Evolutionary conservation across 768 basidiomycete species (phyloP), one percentile per base, ranked within the genome.

Genomic region (Auricularia sp.): DNA sequence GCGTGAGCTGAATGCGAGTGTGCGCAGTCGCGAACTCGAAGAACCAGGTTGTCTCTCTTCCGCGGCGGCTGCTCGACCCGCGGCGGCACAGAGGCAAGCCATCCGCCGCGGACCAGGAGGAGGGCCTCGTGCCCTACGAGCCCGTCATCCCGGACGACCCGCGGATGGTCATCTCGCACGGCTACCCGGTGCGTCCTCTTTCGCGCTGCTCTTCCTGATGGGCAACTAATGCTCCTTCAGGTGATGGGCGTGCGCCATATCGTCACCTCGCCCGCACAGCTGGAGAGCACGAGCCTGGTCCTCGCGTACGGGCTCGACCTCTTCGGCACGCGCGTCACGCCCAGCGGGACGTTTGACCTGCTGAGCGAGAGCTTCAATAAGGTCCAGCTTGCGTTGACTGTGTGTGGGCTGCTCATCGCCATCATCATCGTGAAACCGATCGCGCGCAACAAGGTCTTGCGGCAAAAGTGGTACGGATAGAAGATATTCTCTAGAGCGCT

Each of bases 301-400:
- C 86, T 98, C 70, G 84, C 87, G 1, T 86, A 87, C 70, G 95
- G 96, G 3, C 80, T 94, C 7, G 96, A 98, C 75, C 79, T 98
- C 67, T 98, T 98, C 81, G 77, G 86, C 34, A 91, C 91, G 11
- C 84, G 93, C 16, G 81, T 91, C 3, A 83, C 90, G 44, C 93
- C 95, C 1, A 94, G 92, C 11, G 86, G 84, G 47, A 92, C 93
- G 21, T 98, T 98, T 70, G 96, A 98, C 71, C 86, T 97, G 33
- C 82, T 98, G 7, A 91, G 84, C 69, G 90, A 94, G 73, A 87
- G 80, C 70, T 98, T 98, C 75, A 98, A 98, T 78, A 97, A 98
- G 78, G 80, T 77, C 1, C 96, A 98, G 74, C 79, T 98, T 29
- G 84, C 95, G 67, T 74, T 93, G 35, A 98, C 93, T 1, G 84